These are phyloP conservation scores for Globisporangium paddicum DNA, from an alignment of 352 stramenopile species.

Conservation along the genomic window DNA sequence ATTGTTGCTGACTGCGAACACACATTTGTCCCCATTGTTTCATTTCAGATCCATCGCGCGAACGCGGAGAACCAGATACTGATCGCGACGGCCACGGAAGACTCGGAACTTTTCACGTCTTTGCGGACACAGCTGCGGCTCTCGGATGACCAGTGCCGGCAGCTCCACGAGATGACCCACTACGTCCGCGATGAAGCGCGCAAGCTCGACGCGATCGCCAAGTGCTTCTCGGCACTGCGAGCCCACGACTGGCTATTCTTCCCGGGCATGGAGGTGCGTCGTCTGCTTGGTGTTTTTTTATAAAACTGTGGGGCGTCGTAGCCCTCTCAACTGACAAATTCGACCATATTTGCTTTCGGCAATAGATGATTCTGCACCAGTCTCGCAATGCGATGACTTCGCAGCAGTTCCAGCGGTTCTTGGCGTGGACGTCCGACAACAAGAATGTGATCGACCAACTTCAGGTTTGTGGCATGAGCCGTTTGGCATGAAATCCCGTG, in stretches of 20 bases:
- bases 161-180: conserved; percentile 37
- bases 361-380: conserved; percentile 69
- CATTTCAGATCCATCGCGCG: conserved; percentile 59
- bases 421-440: conserved; percentile 79
- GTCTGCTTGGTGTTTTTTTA: no score
- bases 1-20: no score
- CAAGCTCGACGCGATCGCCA: conserved; percentile 79
- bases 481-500: background rate
- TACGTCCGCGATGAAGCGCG: conserved; percentile 58
- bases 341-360: background rate
- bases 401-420: conserved; percentile 80
- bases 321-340: background rate
- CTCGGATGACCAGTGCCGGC: conserved; percentile 62
- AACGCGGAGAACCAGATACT: conserved; percentile 82
- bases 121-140: conserved; percentile 58
- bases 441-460: conserved; percentile 62
- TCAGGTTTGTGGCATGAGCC: conserved; percentile 29
- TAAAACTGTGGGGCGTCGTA: background rate
- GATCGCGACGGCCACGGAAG: conserved; percentile 52
- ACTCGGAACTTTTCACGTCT: conserved; percentile 50
- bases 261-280: conserved; percentile 74
- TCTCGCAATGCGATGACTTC: conserved; percentile 73
- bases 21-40: no score
- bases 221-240: conserved; percentile 79
- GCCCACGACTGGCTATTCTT: conserved; percentile 87